phyloP scores from a whole-genome alignment of 1,284 basidiomycete genomes.

The Melanopsichium pennsylvanicum region DNA sequence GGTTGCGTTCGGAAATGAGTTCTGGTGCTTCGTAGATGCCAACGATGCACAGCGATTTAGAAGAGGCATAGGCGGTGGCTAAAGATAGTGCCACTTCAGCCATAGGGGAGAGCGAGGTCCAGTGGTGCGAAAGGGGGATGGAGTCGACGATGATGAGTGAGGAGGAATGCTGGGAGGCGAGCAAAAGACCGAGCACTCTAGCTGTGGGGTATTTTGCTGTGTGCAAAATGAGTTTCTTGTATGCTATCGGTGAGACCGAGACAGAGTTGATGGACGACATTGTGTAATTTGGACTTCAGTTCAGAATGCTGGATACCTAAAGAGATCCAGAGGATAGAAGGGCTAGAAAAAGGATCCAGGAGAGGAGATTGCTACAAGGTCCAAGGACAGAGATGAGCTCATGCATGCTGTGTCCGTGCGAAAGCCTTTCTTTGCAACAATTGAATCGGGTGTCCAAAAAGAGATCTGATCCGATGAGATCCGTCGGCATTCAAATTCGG shows the following conservation, averaged over 20 bases:
- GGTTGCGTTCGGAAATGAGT: slow-evolving; percentile 13
- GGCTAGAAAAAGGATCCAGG: background rate
- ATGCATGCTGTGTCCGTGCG: slow-evolving; percentile 30
- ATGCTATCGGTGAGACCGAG: slow-evolving; percentile 29
- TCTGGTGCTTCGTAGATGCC: slow-evolving; percentile 46
- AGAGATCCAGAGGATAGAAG: no score
- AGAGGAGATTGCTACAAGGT: background rate
- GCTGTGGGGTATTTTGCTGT: slow-evolving; percentile 43
- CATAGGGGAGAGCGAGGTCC: slow-evolving; percentile 38
- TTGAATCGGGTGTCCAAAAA: background rate
- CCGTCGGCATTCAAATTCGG: slow-evolving; percentile 8
- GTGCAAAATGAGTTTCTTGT: slow-evolving; percentile 44
- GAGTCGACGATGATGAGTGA: slow-evolving; percentile 16
- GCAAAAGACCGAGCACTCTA: slow-evolving; percentile 33
- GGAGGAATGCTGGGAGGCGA: slow-evolving; percentile 9
- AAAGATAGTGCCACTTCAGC: slow-evolving; percentile 38
- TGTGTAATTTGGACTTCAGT: no score
- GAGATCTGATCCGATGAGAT: background rate
- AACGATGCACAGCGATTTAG: slow-evolving; percentile 13
- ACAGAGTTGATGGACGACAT: slow-evolving; percentile 23
- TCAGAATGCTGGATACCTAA: no score
- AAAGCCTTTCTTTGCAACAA: slow-evolving; percentile 22
- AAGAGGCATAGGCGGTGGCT: slow-evolving; percentile 19
- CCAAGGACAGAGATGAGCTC: background rate
- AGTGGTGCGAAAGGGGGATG: slow-evolving; percentile 46